Evolutionary conservation across 768 basidiomycete genomes (phyloP).

Genomic region (Hygrophoropsis aurantiaca): DNA sequence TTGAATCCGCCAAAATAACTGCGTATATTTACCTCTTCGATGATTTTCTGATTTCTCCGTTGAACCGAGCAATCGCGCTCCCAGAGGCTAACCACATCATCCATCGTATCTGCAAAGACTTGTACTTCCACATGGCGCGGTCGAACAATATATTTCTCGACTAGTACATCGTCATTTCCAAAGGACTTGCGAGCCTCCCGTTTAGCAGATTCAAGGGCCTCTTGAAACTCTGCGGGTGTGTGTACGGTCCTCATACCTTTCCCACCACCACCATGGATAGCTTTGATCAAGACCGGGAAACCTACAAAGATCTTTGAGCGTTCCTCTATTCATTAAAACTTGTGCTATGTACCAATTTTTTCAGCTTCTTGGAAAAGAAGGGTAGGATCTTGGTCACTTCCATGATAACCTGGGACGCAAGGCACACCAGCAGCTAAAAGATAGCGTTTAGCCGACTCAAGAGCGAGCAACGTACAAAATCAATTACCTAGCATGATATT

Average conservation of each 20-base stretch:
- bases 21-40: constrained; percentile 64
- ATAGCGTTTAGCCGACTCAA: constrained; percentile 10
- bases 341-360: constrained; percentile 55
- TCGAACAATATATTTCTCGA: constrained; percentile 86
- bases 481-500: constrained; percentile 83
- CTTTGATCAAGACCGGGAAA: constrained; percentile 93
- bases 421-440: constrained; percentile 79
- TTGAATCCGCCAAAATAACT: neutral
- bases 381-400: constrained; percentile 72
- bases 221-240: constrained; percentile 66
- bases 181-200: constrained; percentile 88
- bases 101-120: constrained; percentile 82
- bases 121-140: constrained; percentile 95
- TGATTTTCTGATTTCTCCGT: constrained; percentile 92
- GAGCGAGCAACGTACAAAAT: too few species aligned
- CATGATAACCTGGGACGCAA: constrained; percentile 94
- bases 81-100: constrained; percentile 91
- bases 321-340: neutral
- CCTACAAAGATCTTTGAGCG: constrained; percentile 39
- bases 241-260: constrained; percentile 91
- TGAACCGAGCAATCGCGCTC: constrained; percentile 94
- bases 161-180: constrained; percentile 80
- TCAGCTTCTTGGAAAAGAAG: constrained; percentile 68
- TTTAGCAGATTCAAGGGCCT: constrained; percentile 82
- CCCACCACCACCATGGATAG: constrained; percentile 93